A percentile compares a stretch with the other conserved stretches of the same genome.
Evolutionary conservation across 1,284 basidiomycete species (phyloP).

Genomic region (Melampsora larici-populina): DNA sequence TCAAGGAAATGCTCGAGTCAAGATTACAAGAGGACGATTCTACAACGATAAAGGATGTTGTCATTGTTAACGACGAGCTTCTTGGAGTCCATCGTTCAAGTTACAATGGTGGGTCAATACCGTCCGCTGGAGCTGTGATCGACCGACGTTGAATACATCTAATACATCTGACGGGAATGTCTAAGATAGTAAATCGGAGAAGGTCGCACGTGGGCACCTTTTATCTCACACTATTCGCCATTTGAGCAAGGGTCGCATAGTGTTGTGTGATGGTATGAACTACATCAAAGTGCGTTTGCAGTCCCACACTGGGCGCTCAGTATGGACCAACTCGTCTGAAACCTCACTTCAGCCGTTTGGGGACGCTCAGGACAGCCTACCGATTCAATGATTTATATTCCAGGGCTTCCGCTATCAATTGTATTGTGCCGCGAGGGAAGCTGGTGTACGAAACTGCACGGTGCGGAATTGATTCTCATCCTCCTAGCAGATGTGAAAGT

Average conservation of each 20-base stretch:
- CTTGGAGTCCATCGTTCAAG: slow-evolving; percentile 18
- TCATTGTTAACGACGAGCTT: slow-evolving; percentile 22
- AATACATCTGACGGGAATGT: not conserved
- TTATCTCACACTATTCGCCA: slow-evolving; percentile 32
- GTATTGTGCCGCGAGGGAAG: slow-evolving; percentile 41
- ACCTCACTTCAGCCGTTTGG: no score
- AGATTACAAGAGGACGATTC: slow-evolving; percentile 3
- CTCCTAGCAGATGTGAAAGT: not conserved
- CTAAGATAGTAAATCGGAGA: slow-evolving; percentile 40
- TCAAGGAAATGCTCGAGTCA: slow-evolving; percentile 22
- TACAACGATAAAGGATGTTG: slow-evolving; percentile 2
- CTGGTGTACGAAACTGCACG: slow-evolving; percentile 22
- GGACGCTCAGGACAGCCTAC: not conserved
- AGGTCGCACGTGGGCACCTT: slow-evolving; percentile 15
- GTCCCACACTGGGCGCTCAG: no score
- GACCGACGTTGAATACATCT: no score
- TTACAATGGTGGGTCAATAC: slow-evolving; percentile 33
- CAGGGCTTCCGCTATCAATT: slow-evolving; percentile 43
- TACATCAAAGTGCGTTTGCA: slow-evolving; percentile 30
- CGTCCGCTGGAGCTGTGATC: not conserved
- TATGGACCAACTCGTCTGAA: no score
- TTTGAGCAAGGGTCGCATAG: slow-evolving; percentile 23
- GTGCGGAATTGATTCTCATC: slow-evolving; percentile 9
- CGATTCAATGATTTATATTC: not conserved
- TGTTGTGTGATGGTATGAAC: slow-evolving; percentile 40